Conservation (phyloP, 75 land plant species). For the Pseudotsuga menziesii region DNA sequence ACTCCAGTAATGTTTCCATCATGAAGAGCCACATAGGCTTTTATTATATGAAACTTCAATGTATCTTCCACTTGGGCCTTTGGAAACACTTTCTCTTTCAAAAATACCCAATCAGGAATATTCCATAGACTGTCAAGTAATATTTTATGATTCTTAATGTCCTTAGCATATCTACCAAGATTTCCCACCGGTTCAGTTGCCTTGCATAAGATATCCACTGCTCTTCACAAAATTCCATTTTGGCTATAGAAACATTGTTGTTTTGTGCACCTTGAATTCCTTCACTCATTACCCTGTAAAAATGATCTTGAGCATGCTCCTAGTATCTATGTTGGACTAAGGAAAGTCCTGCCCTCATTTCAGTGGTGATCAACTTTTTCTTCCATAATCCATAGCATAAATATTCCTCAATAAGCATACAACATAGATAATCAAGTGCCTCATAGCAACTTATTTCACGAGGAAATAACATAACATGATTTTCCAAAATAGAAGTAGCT, state of each 20-base stretch:
- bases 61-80: constrained; percentile 95
- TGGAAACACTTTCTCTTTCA: constrained; percentile 85
- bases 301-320: constrained; percentile 91
- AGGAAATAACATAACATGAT: constrained; percentile 86
- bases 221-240: constrained; percentile 98
- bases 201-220: constrained; percentile 90
- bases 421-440: constrained; percentile 91
- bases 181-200: constrained; percentile 94
- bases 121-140: constrained; percentile 84
- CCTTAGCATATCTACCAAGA: constrained; percentile 85
- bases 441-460: constrained; percentile 79
- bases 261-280: constrained; percentile 93
- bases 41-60: constrained; percentile 68
- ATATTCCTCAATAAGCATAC: constrained; percentile 89
- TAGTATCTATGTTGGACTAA: constrained; percentile 95
- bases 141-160: constrained; percentile 80
- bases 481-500: constrained; percentile 82
- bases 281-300: constrained; percentile 87
- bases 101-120: constrained; percentile 74
- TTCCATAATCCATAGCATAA: constrained; percentile 94
- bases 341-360: constrained; percentile 89
- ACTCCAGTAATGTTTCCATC: constrained; percentile 64
- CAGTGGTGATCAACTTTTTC: constrained; percentile 73
- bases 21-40: constrained; percentile 83
- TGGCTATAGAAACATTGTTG: constrained; percentile 81